Evolutionary conservation across 1,139 yeast species (phyloP).

Genomic region (Neolecta irregularis): DNA sequence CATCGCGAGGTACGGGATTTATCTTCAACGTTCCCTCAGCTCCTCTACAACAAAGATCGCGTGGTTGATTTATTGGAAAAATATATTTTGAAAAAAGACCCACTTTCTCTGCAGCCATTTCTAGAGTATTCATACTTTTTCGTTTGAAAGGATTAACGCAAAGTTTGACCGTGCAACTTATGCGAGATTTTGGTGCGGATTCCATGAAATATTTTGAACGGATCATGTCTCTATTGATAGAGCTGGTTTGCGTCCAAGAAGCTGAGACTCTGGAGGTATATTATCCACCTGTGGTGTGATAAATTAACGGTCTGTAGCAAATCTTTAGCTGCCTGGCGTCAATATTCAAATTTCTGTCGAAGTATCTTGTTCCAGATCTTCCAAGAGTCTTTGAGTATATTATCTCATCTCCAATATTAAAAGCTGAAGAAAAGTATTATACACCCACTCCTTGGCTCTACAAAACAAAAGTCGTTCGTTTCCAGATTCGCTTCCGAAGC

Average conservation of each 20-base stretch:
- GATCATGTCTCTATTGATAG: slow-evolving; percentile 38
- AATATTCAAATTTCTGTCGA: slow-evolving; percentile 70
- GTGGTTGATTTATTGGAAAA: slow-evolving; percentile 42
- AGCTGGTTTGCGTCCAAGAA: slow-evolving; percentile 21
- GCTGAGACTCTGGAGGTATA: background rate
- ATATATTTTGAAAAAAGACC: slow-evolving; percentile 44
- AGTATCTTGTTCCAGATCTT: slow-evolving; percentile 45
- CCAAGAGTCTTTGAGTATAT: slow-evolving; percentile 46
- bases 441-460: slow-evolving; percentile 36
- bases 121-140: background rate
- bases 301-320: slow-evolving; percentile 56
- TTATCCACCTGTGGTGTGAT: background rate
- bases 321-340: slow-evolving; percentile 75
- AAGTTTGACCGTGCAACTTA: slow-evolving; percentile 83
- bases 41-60: slow-evolving; percentile 50
- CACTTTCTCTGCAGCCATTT: slow-evolving; percentile 56
- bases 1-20: slow-evolving; percentile 38
- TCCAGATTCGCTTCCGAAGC: slow-evolving; percentile 85
- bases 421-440: no score
- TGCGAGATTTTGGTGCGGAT: slow-evolving; percentile 71
- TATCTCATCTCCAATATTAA: no score
- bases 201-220: slow-evolving; percentile 40
- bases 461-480: slow-evolving; percentile 44
- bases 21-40: slow-evolving; percentile 63
- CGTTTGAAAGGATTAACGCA: slow-evolving; percentile 34